Evolutionary conservation across 768 basidiomycete genomes (phyloP), one percentile per base, ranked within the genome.

Genomic region (Russula emetica): DNA sequence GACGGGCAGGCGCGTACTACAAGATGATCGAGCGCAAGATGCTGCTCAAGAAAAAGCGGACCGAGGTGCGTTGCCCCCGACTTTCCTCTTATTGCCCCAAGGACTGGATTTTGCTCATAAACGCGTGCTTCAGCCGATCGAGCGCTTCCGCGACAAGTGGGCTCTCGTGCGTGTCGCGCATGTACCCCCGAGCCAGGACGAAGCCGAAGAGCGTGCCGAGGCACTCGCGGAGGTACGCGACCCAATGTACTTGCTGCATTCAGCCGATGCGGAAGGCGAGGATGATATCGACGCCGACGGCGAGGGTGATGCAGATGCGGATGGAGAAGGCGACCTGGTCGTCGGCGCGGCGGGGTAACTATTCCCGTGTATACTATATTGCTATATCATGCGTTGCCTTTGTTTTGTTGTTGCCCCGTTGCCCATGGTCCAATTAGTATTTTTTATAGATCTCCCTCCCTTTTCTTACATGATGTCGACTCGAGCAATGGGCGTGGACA

Each of bases 1-100:
- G 69, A 71, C 58, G 2, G 67, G 71, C 28, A 42, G 91, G 88
- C n/a, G 92, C 87, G 0, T 93, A 90, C 71, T 93, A 92, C 76
- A 94, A 92, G 75, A 87, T 86, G 71, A 91, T 94, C 59, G 90
- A 92, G 75, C 84, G 91, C 52, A 93, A 92, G 76, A 92, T 92
- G 86, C 79, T 83, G 26, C 78, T 94, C 47, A 92, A 92, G 75
- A 92, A 92, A 78, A 91, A 86, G 73, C 84, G 92, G 9, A 83
- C 82, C 20, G 89, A 90, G 72, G 91, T 92, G 66, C 73, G 83
- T 78, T n/a, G 20, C 2, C n/a, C 6, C 2, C 34, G 20, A 7
- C 34, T 7, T n/a, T 40, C n/a, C 14, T 34, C 50, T 34, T 13
- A 20, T 56, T 24, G 26, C 7, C 16, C 49, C 24, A 14, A 16